These are phyloP conservation scores for Sclerotinia nivalis DNA, from an alignment of 2,329 filamentous ascomycete genomes.

Conservation along the genomic window DNA sequence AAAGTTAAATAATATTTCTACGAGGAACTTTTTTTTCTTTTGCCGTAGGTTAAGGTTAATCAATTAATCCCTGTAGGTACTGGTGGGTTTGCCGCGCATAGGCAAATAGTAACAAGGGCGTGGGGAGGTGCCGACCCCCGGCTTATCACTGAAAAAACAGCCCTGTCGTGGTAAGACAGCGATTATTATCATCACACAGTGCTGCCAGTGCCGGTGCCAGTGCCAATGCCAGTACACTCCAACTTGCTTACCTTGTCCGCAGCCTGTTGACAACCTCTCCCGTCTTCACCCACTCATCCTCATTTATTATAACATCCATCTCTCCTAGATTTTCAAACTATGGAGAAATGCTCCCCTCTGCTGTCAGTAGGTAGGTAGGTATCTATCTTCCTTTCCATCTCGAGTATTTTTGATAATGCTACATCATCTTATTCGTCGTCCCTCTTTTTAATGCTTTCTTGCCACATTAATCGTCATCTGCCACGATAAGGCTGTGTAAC, in stretches of 20 bases:
- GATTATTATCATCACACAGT: not conserved
- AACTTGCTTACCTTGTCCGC: not conserved
- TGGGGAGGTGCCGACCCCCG: not conserved
- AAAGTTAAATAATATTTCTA: not conserved
- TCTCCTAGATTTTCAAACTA: not conserved
- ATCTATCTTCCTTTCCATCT: not conserved
- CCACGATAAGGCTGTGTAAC: conserved; percentile 4
- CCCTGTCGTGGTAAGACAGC: not conserved
- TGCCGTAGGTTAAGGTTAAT: not conserved
- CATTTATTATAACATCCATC: not conserved
- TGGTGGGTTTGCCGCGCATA: not conserved
- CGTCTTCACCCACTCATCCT: not conserved
- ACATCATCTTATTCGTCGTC: conserved; percentile 11
- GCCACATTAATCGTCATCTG: not conserved
- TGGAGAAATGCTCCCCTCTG: not conserved
- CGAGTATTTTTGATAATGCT: not conserved
- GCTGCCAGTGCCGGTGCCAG: not conserved
- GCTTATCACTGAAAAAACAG: not conserved
- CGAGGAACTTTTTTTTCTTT: conserved; percentile 2
- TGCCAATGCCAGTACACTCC: not conserved
- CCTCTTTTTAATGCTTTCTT: not conserved
- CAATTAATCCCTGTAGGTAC: conserved; percentile 7
- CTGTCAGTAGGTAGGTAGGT: not conserved
- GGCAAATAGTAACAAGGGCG: not conserved
- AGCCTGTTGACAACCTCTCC: not conserved